Conservation (phyloP, 2,329 filamentous ascomycete genomes). For the Dothistroma pini region DNA sequence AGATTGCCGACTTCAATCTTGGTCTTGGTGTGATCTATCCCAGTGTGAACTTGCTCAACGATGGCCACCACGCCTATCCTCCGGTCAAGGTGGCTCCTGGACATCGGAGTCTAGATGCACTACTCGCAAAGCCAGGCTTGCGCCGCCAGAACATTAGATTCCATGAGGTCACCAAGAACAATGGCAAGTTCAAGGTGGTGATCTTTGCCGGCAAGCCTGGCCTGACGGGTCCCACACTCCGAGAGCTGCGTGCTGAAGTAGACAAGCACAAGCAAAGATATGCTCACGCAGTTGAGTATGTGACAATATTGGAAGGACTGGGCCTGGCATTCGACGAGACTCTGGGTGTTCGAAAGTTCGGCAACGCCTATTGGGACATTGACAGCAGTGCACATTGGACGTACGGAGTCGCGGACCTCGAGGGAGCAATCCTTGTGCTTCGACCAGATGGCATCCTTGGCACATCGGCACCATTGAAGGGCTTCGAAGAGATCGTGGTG, state of each 20-base stretch:
- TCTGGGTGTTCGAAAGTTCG: constrained; percentile 35
- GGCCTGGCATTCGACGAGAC: constrained; percentile 36
- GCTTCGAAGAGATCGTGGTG: constrained; percentile 7
- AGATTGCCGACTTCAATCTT: constrained; percentile 32
- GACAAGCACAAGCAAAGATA: constrained; percentile 4
- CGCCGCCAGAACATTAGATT: constrained; percentile 21
- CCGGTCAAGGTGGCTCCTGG: constrained; percentile 17
- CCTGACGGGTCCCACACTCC: not conserved
- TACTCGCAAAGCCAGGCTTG: constrained; percentile 26
- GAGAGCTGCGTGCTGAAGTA: constrained; percentile 6
- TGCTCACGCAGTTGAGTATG: constrained; percentile 21
- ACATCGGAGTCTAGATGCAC: constrained; percentile 25
- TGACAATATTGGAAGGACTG: constrained; percentile 31
- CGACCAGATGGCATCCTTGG: constrained; percentile 34
- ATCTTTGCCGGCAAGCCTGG: constrained; percentile 23
- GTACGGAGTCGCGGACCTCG: constrained; percentile 29
- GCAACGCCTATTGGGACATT: constrained; percentile 37
- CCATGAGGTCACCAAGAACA: constrained; percentile 23
- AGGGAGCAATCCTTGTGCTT: constrained; percentile 33
- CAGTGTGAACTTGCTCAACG: constrained; percentile 9
- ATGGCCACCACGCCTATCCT: constrained; percentile 8
- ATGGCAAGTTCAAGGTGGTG: constrained; percentile 28
- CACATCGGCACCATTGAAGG: constrained; percentile 5
- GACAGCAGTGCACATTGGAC: constrained; percentile 32
- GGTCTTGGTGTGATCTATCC: constrained; percentile 28